Base-by-base conservation (phyloP, 1,139 yeast species). In the Kurtzmaniella quercitrusa region DNA sequence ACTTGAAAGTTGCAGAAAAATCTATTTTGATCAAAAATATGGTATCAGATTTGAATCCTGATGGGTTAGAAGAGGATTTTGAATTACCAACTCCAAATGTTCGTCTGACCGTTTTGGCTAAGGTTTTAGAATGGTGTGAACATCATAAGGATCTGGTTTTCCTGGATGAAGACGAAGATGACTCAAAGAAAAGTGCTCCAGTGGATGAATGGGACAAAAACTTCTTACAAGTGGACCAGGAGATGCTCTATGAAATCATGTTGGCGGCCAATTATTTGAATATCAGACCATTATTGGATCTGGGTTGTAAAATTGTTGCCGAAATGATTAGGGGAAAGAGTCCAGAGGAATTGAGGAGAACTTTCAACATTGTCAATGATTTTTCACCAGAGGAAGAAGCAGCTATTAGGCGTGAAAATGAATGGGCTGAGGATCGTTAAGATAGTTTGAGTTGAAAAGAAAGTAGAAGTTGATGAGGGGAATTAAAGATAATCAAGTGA, bases 371-470 rank as follows among this genome's bases (percentile, higher is more conserved):
- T 56, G 94, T 85, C 48, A 89, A 91, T 62, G 98, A 94, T 65
- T 93, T 94, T 67, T 87, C 95, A 36, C 96, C 98, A 3, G 98
- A 94, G 63, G 98, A 94, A 66, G 98, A 93, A 69, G 96, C 95
- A 41, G 98, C 96, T 45, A 93, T 94, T 54, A 85, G 95, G 61
- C 81, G 96, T 59, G 98, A 93, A 66, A 93, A 93, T 62, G 98
- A 93, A 65, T 93, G 98, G 98, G 98, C 98, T 19, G 98, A 93
- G 65, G 98, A 93, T 65, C 90, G 96, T 61, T 90, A 64, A 63
- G 19, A 27, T 27, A 12, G 23, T 21, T 4, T 21, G 4, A 8
- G 23, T 21, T 4, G 23, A 21, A 21, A 21, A 21, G 23, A 21
- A 21, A 21, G 23, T 21, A 8, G 23, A 21, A 21, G 8, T 4